Conservation (phyloP, 257 asterid species). For the Hygrophila difformis region DNA sequence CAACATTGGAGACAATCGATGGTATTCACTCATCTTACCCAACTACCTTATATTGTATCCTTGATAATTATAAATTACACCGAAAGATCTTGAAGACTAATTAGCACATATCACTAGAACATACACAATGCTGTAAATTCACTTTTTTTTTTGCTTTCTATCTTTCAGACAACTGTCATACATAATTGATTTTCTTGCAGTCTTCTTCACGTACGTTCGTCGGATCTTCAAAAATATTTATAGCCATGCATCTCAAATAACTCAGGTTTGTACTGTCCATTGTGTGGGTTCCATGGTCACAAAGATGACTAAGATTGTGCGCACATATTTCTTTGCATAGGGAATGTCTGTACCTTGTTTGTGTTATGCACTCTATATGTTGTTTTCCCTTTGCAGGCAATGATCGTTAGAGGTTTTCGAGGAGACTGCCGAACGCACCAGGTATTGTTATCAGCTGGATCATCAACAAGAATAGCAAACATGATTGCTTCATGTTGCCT, state of each 20-base stretch:
- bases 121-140: too few relatives aligned
- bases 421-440: slow-evolving; percentile 69
- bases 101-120: too few relatives aligned
- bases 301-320: too few relatives aligned
- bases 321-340: too few relatives aligned
- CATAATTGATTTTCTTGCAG: slow-evolving; percentile 34
- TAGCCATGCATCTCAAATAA: slow-evolving; percentile 76
- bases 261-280: slow-evolving; percentile 65
- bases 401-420: slow-evolving; percentile 91
- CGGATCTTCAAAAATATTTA: slow-evolving; percentile 83
- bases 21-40: slow-evolving; percentile 33
- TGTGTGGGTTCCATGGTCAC: too few relatives aligned
- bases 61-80: too few relatives aligned
- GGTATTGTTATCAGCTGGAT: slow-evolving; percentile 53
- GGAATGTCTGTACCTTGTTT: too few relatives aligned
- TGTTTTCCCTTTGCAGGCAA: slow-evolving; percentile 50
- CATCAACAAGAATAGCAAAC: slow-evolving; percentile 52
- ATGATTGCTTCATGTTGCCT: slow-evolving; percentile 53
- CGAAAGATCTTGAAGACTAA: too few relatives aligned
- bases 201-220: slow-evolving; percentile 66
- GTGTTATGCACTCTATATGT: not conserved
- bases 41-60: not conserved
- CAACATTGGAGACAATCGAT: slow-evolving; percentile 76
- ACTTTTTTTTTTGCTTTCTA: too few relatives aligned
- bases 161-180: too few relatives aligned